A percentile compares a stretch with the other conserved stretches of the same genome.
Conservation (phyloP, 495 filamentous ascomycete genomes). For the Penicillium pancosmium region DNA sequence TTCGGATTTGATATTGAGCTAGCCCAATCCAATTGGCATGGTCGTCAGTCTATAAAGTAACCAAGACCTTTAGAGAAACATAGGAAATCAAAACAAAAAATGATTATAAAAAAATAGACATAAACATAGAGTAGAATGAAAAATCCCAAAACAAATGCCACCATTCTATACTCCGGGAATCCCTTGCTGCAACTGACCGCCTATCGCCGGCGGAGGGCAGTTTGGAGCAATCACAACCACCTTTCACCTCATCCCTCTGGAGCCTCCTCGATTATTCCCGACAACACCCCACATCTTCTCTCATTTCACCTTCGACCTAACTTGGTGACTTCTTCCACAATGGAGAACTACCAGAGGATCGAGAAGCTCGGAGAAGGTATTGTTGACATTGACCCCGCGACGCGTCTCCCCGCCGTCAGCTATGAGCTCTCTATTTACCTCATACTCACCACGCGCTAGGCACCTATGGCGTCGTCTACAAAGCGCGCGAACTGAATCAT, state of each 20-base stretch:
- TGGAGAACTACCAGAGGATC: slow-evolving; percentile 99
- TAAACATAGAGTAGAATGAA: too few relatives aligned
- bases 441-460: slow-evolving; percentile 38
- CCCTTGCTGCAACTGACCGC: slow-evolving; percentile 2
- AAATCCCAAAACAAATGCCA: too few relatives aligned
- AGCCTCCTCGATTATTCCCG: background rate
- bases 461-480: slow-evolving; percentile 93
- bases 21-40: too few relatives aligned
- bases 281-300: background rate
- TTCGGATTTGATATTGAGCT: too few relatives aligned
- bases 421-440: too few relatives aligned
- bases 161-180: background rate
- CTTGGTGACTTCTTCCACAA: slow-evolving; percentile 37
- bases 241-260: background rate
- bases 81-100: too few relatives aligned
- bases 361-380: slow-evolving; percentile 99
- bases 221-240: background rate
- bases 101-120: too few relatives aligned
- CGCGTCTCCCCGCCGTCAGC: too few relatives aligned
- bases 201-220: background rate
- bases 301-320: background rate
- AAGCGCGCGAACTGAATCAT: slow-evolving; percentile 79
- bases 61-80: too few relatives aligned
- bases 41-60: too few relatives aligned
- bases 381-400: slow-evolving; percentile 11